Percentiles rank a stretch among this genome's conserved stretches.
Conservation (phyloP, 768 basidiomycete species). For the Mycena belliarum region DNA sequence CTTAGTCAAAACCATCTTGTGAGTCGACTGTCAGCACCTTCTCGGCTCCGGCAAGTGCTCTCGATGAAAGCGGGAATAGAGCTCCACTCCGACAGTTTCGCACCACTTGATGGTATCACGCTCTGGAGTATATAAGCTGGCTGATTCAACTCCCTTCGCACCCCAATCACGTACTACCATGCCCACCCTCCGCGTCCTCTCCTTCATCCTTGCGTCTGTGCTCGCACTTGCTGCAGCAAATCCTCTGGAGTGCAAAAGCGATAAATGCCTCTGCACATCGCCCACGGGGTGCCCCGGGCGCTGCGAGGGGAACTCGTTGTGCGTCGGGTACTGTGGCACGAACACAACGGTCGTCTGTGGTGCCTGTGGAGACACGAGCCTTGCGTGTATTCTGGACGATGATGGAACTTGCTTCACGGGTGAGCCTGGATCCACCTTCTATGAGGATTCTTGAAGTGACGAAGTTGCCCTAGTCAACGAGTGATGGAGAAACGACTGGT, state of each 20-base stretch:
- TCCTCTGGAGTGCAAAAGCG: background rate
- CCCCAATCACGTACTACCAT: background rate
- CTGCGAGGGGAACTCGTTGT: background rate
- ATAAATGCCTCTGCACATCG: slow-evolving; percentile 11
- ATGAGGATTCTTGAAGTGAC: background rate
- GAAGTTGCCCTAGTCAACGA: background rate
- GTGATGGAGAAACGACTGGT: background rate
- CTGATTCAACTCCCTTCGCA: background rate
- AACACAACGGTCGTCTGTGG: background rate
- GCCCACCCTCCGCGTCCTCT: slow-evolving; percentile 1
- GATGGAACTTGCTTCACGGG: slow-evolving; percentile 12
- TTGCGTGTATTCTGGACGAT: background rate
- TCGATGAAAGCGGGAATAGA: too few species aligned
- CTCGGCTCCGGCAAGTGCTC: too few species aligned
- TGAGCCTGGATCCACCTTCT: background rate
- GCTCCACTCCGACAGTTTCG: too few species aligned
- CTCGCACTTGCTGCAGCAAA: slow-evolving; percentile 3
- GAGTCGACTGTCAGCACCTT: too few species aligned
- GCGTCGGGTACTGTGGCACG: slow-evolving; percentile 4
- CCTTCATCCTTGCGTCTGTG: background rate
- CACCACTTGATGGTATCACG: too few species aligned
- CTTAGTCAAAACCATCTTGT: too few species aligned
- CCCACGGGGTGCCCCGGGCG: slow-evolving; percentile 13
- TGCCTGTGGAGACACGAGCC: background rate
- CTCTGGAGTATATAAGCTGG: background rate